Evolutionary conservation across 1,139 yeast genomes (phyloP), one percentile per base, ranked within the genome.

Genomic region (Hanseniaspora uvarum): DNA sequence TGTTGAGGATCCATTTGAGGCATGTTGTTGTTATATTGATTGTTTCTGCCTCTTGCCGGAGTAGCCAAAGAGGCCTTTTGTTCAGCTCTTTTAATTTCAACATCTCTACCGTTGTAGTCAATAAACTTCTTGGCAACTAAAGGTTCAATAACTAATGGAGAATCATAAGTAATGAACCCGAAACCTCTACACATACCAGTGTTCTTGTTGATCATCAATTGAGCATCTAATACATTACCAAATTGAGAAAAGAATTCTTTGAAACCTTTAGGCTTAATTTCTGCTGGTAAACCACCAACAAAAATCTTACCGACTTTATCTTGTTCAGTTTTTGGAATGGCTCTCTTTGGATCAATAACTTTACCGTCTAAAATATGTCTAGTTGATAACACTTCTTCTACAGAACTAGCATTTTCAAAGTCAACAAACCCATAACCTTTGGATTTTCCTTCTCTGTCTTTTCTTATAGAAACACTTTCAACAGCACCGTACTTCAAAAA

Each of bases 21-120:
- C 26, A 36, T 36, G 31, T 60, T 59, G 62, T 49, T 59, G 58
- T 53, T 56, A 58, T 47, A 56, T 56, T 55, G 55, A 52, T 57
- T 55, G 51, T 58, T 57, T 46, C 57, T 56, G 39, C 55, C 54
- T 74, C 64, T 77, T 82, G 58, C 70, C 69, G 70, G 75, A 7
- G 55, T 37, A 10, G 55, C 55, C 19, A 53, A 34, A 26, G 53
- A 50, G 24, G 56, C 81, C 68, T 97, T 79, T 59, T 98, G 97
- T 67, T 89, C 96, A n/a, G 99, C 99, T 62, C 96, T 80, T 70
- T 92, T 92, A 57, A 92, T 95, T 70, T 92, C 98, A 79, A 92
- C 87, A 48, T 87, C 81, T 68, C 84, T 86, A 53, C 95, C 96
- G 66, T 88, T 88, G 60, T 88, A 81, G 56, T 83, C 80, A 59